Evolutionary conservation across 129 eudicot species (phyloP), one percentile per base, ranked within the genome.

Genomic region (Escallonia herrerae): DNA sequence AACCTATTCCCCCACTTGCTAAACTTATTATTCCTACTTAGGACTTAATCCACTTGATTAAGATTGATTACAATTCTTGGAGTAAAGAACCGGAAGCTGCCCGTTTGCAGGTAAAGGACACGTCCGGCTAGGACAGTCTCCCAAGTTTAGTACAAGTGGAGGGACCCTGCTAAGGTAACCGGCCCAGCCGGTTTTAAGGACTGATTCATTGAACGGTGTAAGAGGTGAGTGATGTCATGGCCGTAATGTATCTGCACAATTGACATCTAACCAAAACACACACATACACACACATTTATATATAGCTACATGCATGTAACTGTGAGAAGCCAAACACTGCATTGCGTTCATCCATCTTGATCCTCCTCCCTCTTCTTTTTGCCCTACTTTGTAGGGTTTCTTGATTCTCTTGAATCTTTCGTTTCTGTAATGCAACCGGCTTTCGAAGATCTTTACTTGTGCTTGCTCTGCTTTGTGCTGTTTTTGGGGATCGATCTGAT

Each of bases 121-220:
- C 66, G 61, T 56, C 48, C 10, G 14, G 40, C 40, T 12, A 15
- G 59, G 48, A 7, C 22, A 37, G 33, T 42, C 46, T 9, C 55
- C 66, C 7, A 37, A n/a, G 60, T 38, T 55, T 38, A 47, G 66
- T 52, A 68, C 73, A 71, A 73, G 87, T 82, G 86, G 80, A 72
- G 65, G 39, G 48, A 15, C 68, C 55, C 11, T 58, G 74, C 33
- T 22, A 56, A 66, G 10, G 62, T 56, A 71, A 86, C 84, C 82
- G 86, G 76, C 40, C 57, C 64, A 49, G 37, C 83, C 86, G 85
- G 80, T 77, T 69, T 43, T 42, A 11, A 43, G 69, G 69, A 66
- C 62, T 6, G 84, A 83, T 86, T 77, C 94, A 86, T 77, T 86
- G 95, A 82, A 86, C 41, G 15, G 14, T 59, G 47, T 39, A 47